phyloP scores from a whole-genome alignment of 176 grass and related monocot genomes.

The Secale cereale region DNA sequence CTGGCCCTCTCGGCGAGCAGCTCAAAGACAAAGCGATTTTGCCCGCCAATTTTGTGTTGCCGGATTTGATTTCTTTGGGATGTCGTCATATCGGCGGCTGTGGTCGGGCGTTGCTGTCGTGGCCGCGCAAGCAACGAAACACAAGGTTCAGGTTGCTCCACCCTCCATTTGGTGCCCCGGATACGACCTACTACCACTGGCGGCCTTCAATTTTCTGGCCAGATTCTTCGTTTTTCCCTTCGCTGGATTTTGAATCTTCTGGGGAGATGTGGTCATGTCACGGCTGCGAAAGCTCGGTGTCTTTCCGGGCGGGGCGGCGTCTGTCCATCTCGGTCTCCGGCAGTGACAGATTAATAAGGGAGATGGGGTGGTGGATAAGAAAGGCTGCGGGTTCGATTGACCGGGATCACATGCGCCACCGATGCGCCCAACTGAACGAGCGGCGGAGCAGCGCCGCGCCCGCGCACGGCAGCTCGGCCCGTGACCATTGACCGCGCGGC shows the following conservation, averaged over 20 bases:
- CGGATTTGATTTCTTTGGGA: neutral
- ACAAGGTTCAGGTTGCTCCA: neutral
- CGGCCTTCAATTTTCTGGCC: neutral
- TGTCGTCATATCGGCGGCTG: constrained; percentile 4
- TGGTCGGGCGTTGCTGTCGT: constrained; percentile 26
- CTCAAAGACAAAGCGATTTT: neutral
- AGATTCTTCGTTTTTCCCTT: neutral
- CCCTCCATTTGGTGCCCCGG: neutral
- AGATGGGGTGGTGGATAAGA: neutral
- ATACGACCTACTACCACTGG: neutral
- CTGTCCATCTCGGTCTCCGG: neutral
- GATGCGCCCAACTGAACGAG: neutral
- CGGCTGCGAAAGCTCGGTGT: constrained; percentile 28
- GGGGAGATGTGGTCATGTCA: neutral
- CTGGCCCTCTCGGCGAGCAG: neutral
- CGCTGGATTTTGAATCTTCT: neutral
- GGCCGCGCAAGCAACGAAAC: neutral
- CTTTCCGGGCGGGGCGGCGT: neutral
- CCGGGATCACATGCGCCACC: neutral
- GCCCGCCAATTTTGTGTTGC: neutral
- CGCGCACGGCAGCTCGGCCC: neutral
- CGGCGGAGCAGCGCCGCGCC: constrained; percentile 1
- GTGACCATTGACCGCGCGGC: neutral
- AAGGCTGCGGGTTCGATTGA: neutral
- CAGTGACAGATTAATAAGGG: neutral